Conservation (phyloP, 2,329 filamentous ascomycete genomes). For the Trichoderma sp. region DNA sequence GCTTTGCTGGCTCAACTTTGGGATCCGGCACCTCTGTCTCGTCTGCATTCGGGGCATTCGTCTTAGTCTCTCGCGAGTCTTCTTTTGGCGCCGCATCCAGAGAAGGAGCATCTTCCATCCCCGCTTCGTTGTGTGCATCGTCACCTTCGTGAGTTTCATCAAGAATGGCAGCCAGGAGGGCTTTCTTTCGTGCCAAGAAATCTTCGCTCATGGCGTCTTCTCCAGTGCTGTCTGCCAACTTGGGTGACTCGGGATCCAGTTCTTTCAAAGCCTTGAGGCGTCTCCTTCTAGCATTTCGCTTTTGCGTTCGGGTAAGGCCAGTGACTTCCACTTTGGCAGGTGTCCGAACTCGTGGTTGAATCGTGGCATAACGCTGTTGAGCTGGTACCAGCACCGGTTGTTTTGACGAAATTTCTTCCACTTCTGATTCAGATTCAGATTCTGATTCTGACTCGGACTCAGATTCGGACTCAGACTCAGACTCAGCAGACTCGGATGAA, state of each 20-base stretch:
- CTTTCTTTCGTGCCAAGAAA: conserved; percentile 41
- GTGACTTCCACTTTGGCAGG: conserved; percentile 26
- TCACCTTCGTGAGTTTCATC: conserved; percentile 19
- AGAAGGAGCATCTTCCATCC: neutral
- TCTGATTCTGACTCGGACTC: conserved; percentile 26
- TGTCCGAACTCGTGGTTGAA: neutral
- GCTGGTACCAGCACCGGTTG: neutral
- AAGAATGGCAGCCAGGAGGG: conserved; percentile 35
- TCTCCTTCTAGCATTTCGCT: conserved; percentile 51
- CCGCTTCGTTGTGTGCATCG: neutral
- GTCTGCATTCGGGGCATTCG: neutral
- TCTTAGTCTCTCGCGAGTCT: neutral
- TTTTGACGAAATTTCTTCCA: conserved; percentile 40
- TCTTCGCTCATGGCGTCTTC: conserved; percentile 26
- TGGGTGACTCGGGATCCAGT: conserved; percentile 21
- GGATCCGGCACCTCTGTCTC: neutral
- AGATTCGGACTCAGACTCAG: conserved; percentile 27
- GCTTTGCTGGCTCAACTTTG: conserved; percentile 15
- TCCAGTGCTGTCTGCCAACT: conserved; percentile 17
- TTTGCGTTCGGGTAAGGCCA: conserved; percentile 47
- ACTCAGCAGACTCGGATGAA: conserved; percentile 15
- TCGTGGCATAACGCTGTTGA: neutral
- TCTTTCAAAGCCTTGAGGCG: conserved; percentile 32
- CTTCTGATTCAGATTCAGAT: conserved; percentile 33
- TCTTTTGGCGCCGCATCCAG: neutral